A percentile compares a stretch with the other conserved stretches of the same genome.
phyloP scores from a whole-genome alignment of 129 eudicot genomes.

The Artemisia argyi region DNA sequence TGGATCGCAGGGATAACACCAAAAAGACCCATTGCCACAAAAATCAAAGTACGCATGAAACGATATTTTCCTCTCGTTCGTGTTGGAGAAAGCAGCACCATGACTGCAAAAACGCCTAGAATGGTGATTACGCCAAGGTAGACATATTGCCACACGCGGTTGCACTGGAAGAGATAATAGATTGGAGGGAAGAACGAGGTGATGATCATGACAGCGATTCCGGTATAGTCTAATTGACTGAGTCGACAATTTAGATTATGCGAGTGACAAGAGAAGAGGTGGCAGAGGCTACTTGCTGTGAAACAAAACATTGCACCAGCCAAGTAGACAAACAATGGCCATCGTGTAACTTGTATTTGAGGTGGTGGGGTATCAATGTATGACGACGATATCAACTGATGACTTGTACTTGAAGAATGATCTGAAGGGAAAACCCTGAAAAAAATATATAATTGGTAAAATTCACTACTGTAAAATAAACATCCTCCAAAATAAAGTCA shows the following conservation, averaged over 20 bases:
- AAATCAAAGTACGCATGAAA: constrained; percentile 61
- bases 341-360: constrained; percentile 33
- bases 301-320: constrained; percentile 93
- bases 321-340: constrained; percentile 85
- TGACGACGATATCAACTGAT: constrained; percentile 19
- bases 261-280: constrained; percentile 90
- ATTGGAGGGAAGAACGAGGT: constrained; percentile 94
- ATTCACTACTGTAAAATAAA: not conserved
- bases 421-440: constrained; percentile 29
- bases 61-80: constrained; percentile 67
- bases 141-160: constrained; percentile 67
- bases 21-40: constrained; percentile 84
- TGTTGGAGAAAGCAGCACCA: constrained; percentile 66
- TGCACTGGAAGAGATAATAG: constrained; percentile 78
- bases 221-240: constrained; percentile 69
- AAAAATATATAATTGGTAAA: not conserved
- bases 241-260: constrained; percentile 50
- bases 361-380: constrained; percentile 40
- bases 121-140: constrained; percentile 65
- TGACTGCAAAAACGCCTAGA: constrained; percentile 60
- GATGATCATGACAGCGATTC: constrained; percentile 86
- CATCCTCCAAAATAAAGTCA: too few relatives aligned
- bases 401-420: not conserved
- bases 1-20: constrained; percentile 81
- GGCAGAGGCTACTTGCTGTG: constrained; percentile 83